Conservation (phyloP, 2,329 filamentous ascomycete genomes). For the Fusarium newnesense region DNA sequence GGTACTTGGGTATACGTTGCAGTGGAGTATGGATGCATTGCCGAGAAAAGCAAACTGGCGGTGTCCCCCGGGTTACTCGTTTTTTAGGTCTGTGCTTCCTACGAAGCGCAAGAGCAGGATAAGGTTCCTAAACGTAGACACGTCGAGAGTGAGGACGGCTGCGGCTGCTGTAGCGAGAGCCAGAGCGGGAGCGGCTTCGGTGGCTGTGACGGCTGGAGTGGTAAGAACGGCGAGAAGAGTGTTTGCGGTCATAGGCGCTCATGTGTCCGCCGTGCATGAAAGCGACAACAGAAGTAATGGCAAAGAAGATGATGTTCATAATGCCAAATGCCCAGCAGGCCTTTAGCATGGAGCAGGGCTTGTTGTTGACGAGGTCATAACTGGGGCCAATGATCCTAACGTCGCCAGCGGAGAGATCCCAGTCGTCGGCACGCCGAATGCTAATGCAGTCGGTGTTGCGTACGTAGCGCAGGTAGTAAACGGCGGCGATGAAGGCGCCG, state of each 20-base stretch:
- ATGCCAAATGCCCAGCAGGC: constrained; percentile 89
- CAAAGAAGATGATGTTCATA: constrained; percentile 86
- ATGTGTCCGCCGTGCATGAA: constrained; percentile 66
- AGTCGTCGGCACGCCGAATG: constrained; percentile 60
- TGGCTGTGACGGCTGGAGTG: constrained; percentile 55
- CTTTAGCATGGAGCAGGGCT: constrained; percentile 93
- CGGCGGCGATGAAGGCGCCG: constrained; percentile 71
- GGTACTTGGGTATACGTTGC: constrained; percentile 14
- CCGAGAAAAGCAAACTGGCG: neutral
- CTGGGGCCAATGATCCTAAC: constrained; percentile 65
- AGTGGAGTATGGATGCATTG: constrained; percentile 4
- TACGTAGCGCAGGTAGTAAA: constrained; percentile 69
- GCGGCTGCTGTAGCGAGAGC: constrained; percentile 53
- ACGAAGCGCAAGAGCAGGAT: neutral
- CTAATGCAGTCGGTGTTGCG: constrained; percentile 73
- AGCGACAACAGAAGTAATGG: constrained; percentile 78
- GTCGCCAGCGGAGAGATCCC: constrained; percentile 69
- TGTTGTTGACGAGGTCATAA: constrained; percentile 69
- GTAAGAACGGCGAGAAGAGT: constrained; percentile 46
- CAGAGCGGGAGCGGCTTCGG: constrained; percentile 51
- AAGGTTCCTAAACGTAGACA: constrained; percentile 55
- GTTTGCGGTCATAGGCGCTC: constrained; percentile 52
- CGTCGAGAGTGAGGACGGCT: constrained; percentile 61
- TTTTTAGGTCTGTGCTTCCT: constrained; percentile 1
- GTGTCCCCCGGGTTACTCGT: neutral